Conservation (phyloP, 2,329 filamentous ascomycete species). For the Tolypocladium tundrense region DNA sequence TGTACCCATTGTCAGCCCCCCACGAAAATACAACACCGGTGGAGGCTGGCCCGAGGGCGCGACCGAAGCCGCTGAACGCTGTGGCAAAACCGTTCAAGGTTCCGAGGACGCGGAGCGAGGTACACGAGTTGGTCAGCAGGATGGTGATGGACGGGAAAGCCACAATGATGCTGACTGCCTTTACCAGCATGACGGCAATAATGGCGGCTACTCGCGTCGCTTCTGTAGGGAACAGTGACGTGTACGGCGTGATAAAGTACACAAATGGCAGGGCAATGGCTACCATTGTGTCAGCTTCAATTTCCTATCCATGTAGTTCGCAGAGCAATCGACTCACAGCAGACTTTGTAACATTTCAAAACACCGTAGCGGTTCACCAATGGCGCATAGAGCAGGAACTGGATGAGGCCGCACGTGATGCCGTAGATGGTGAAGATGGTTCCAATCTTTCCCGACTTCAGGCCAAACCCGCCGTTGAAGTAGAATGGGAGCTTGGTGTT, state of each 20-base stretch:
- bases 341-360: slow-evolving; percentile 60
- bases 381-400: slow-evolving; percentile 77
- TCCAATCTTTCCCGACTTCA: slow-evolving; percentile 65
- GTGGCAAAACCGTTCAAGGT: slow-evolving; percentile 89
- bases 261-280: slow-evolving; percentile 60
- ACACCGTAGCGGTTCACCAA: slow-evolving; percentile 65
- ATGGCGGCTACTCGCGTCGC: slow-evolving; percentile 49
- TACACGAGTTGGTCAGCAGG: slow-evolving; percentile 77
- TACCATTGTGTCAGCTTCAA: slow-evolving; percentile 8
- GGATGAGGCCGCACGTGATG: slow-evolving; percentile 65
- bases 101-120: slow-evolving; percentile 63
- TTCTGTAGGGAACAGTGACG: slow-evolving; percentile 47
- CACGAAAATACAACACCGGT: slow-evolving; percentile 64
- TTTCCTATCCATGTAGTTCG: background rate
- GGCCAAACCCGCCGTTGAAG: slow-evolving; percentile 73
- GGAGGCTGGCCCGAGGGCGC: slow-evolving; percentile 67
- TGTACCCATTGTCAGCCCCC: slow-evolving; percentile 65
- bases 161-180: slow-evolving; percentile 68
- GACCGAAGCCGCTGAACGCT: slow-evolving; percentile 67
- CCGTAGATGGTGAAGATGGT: slow-evolving; percentile 79
- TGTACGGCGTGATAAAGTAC: slow-evolving; percentile 77
- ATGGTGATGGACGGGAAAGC: slow-evolving; percentile 87
- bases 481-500: slow-evolving; percentile 62
- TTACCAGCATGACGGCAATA: slow-evolving; percentile 58
- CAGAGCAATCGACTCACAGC: slow-evolving; percentile 27